Evolutionary conservation across 2,329 filamentous ascomycete genomes (phyloP).

Genomic region (Ascochyta koolunga): DNA sequence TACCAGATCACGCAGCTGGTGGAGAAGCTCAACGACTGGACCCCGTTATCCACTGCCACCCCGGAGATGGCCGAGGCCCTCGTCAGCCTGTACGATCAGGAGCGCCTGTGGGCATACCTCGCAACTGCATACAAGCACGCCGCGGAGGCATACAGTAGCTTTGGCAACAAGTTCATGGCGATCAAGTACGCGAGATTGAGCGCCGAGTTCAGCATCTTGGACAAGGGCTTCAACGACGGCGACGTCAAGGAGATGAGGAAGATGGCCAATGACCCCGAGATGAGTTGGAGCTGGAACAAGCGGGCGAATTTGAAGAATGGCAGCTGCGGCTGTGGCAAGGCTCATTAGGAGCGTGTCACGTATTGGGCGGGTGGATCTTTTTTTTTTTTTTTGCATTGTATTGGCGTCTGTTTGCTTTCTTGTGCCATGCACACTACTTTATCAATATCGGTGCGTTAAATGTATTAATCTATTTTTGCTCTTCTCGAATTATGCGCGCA

Average conservation of each 20-base stretch:
- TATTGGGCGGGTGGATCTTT: not conserved
- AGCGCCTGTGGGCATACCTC: conserved; percentile 46
- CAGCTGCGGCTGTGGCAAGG: conserved; percentile 30
- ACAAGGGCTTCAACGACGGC: conserved; percentile 38
- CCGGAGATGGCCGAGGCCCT: conserved; percentile 44
- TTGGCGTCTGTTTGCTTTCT: not conserved
- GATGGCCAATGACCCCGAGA: conserved; percentile 35
- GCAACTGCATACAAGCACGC: conserved; percentile 49
- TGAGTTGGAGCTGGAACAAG: conserved; percentile 45
- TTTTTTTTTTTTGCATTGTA: not conserved
- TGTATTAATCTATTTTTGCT: not conserved
- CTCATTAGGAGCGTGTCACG: conserved; percentile 15
- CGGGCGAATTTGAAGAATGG: conserved; percentile 29
- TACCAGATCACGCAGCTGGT: conserved; percentile 41
- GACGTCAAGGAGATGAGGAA: conserved; percentile 37
- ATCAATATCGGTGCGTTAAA: not conserved
- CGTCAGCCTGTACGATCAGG: conserved; percentile 46
- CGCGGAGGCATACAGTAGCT: conserved; percentile 48
- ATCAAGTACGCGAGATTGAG: conserved; percentile 39
- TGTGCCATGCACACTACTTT: not conserved
- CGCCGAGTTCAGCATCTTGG: conserved; percentile 34
- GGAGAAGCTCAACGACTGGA: conserved; percentile 39
- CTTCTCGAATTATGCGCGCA: not conserved
- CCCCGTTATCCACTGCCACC: conserved; percentile 27
- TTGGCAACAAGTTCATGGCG: conserved; percentile 38